Percentiles rank a stretch among this genome's conserved stretches.
phyloP scores from a whole-genome alignment of 75 land plant genomes.

The Sequoia sempervirens region DNA sequence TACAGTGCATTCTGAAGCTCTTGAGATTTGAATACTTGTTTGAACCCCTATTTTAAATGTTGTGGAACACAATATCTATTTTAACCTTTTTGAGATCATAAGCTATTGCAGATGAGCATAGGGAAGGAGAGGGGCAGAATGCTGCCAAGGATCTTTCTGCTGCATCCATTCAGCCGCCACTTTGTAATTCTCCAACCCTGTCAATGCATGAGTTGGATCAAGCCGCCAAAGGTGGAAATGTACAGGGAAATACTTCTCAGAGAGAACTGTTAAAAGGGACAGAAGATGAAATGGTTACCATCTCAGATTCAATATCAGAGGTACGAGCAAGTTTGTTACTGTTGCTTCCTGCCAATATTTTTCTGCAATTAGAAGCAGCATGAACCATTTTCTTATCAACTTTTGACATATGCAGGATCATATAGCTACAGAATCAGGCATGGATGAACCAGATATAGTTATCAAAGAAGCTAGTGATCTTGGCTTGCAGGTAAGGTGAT shows the following conservation, averaged over 20 bases:
- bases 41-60: not conserved
- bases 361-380: not conserved
- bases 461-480: not conserved
- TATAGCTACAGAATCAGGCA: not conserved
- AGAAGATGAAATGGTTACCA: slow-evolving; percentile 6
- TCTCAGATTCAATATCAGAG: slow-evolving; percentile 4
- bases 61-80: not conserved
- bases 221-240: not conserved
- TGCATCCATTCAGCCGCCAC: not conserved
- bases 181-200: not conserved
- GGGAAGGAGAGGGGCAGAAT: not conserved
- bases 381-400: not conserved
- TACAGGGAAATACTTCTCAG: not conserved
- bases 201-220: not conserved
- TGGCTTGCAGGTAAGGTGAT: slow-evolving; percentile 5
- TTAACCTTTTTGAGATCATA: not conserved
- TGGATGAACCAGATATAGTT: not conserved
- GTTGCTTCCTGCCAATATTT: not conserved
- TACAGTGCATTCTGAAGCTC: not conserved
- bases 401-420: not conserved
- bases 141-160: not conserved
- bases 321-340: not conserved
- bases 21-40: not conserved
- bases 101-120: not conserved
- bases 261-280: not conserved